Evolutionary conservation across 495 filamentous ascomycete genomes (phyloP).

Genomic region (Podospora appendiculata): DNA sequence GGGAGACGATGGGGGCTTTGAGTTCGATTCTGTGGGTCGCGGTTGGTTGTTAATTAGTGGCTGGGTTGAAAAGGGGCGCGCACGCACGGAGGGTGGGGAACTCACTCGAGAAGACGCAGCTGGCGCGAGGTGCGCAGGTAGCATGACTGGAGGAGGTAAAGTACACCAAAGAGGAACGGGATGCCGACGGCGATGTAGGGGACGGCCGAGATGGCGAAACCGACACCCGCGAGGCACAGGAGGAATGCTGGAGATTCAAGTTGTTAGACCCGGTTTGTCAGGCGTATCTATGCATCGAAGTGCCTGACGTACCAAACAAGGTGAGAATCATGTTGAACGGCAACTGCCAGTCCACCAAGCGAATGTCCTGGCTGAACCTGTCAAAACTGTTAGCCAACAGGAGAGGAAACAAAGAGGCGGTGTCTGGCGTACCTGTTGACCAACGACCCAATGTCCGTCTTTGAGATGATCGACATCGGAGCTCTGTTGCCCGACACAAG

Average conservation of each 20-base stretch:
- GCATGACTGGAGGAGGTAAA: conserved; percentile 40
- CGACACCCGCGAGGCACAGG: too few species aligned
- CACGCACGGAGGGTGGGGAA: not conserved
- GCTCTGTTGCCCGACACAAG: not conserved
- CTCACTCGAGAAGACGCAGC: conserved; percentile 41
- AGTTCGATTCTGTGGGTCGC: conserved; percentile 20
- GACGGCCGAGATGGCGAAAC: too few species aligned
- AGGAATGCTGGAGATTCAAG: not conserved
- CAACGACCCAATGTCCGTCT: not conserved
- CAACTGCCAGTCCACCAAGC: conserved; percentile 1
- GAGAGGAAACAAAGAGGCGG: too few species aligned
- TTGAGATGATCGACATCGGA: not conserved
- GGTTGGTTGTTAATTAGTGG: not conserved
- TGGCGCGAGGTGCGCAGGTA: conserved; percentile 51
- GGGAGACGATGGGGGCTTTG: conserved; percentile 22
- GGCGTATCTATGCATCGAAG: not conserved
- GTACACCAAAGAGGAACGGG: conserved; percentile 20
- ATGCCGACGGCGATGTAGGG: conserved; percentile 7
- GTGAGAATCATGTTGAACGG: not conserved
- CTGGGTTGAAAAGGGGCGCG: not conserved
- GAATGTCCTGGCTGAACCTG: conserved; percentile 20
- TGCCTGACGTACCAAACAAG: not conserved
- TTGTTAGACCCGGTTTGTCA: not conserved
- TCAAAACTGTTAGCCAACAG: not conserved
- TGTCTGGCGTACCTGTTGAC: too few species aligned